These are phyloP conservation scores for Agaricus bisporus DNA, from an alignment of 768 basidiomycete species.

Conservation along the genomic window DNA sequence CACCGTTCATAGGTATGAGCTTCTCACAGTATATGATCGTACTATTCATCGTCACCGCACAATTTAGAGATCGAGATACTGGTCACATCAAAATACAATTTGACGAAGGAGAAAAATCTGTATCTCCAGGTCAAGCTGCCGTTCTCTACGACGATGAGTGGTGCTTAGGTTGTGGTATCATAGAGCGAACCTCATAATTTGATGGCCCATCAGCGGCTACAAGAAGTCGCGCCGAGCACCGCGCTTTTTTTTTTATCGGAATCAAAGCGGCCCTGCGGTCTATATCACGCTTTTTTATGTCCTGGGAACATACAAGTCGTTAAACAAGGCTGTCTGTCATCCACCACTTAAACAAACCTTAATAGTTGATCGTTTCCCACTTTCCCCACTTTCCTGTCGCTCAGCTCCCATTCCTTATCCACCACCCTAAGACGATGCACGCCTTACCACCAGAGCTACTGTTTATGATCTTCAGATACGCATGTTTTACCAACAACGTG, in stretches of 20 bases:
- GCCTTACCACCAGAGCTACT: slow-evolving; percentile 9
- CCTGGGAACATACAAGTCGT: slow-evolving; percentile 5
- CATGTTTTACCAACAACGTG: slow-evolving; percentile 1
- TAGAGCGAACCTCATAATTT: slow-evolving; percentile 23
- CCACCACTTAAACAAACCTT: not conserved
- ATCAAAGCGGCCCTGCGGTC: slow-evolving; percentile 7
- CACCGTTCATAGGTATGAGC: slow-evolving; percentile 41
- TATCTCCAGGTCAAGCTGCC: slow-evolving; percentile 78
- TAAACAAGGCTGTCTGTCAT: not conserved
- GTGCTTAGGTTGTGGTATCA: slow-evolving; percentile 83
- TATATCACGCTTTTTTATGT: not conserved
- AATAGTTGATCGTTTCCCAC: not conserved
- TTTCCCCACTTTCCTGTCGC: not conserved
- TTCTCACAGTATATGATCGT: not conserved
- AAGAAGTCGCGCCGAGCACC: not conserved
- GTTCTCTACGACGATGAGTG: slow-evolving; percentile 67
- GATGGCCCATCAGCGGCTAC: not conserved
- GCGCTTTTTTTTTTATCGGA: not conserved
- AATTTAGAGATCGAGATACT: slow-evolving; percentile 15
- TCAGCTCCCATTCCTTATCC: not conserved
- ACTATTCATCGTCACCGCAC: slow-evolving; percentile 11
- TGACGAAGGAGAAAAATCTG: slow-evolving; percentile 54
- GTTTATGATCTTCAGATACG: slow-evolving; percentile 8
- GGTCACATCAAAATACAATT: slow-evolving; percentile 42
- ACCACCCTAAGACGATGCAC: not conserved